Evolutionary conservation across 148 eudicot genomes (phyloP).

Genomic region (Heliamphora exappendiculata): DNA sequence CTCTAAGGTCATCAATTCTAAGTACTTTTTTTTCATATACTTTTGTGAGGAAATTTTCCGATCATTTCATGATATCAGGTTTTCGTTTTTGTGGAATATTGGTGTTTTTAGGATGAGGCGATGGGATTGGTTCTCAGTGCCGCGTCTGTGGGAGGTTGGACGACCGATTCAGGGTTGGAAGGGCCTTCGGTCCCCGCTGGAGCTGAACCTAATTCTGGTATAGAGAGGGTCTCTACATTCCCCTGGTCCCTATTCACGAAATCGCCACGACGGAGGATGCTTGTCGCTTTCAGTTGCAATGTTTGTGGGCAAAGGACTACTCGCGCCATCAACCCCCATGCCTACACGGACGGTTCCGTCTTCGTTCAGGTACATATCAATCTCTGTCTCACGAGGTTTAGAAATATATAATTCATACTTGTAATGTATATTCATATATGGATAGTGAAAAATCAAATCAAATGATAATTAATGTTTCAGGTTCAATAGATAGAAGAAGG

Average conservation of each 20-base stretch:
- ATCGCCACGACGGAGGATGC: conserved; percentile 85
- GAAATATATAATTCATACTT: background rate
- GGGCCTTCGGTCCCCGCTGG: conserved; percentile 76
- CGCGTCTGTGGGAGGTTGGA: conserved; percentile 73
- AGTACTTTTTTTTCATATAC: background rate
- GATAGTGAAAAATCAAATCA: no score
- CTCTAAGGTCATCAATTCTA: conserved; percentile 40
- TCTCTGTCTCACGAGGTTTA: background rate
- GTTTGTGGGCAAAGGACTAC: conserved; percentile 96
- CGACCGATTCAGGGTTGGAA: conserved; percentile 94
- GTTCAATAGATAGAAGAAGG: no score
- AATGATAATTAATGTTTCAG: no score
- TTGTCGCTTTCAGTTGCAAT: conserved; percentile 77
- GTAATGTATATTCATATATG: no score
- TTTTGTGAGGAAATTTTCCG: no score
- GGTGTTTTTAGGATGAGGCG: conserved; percentile 57
- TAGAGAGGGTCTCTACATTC: conserved; percentile 68
- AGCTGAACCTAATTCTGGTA: conserved; percentile 41
- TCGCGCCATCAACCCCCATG: conserved; percentile 73
- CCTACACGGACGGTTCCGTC: conserved; percentile 69
- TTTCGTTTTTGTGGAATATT: background rate
- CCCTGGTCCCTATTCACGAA: conserved; percentile 96
- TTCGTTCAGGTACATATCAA: conserved; percentile 55
- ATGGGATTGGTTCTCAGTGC: conserved; percentile 95
- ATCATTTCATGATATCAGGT: background rate